phyloP scores from a whole-genome alignment of 106 monocot genomes.

The Iris macrosiphon region DNA sequence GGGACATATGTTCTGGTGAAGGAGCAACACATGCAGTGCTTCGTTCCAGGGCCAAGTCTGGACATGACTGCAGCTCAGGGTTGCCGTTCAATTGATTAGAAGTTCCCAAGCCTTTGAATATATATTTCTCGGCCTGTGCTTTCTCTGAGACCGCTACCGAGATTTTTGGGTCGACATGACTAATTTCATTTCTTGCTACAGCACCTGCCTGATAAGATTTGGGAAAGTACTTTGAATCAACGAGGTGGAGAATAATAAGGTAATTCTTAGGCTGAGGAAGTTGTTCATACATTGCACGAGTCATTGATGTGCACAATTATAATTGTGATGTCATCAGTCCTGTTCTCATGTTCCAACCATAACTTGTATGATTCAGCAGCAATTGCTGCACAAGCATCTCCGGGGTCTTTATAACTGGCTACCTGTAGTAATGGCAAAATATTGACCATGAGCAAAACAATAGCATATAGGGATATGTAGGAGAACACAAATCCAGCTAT shows the following conservation, averaged over 20 bases:
- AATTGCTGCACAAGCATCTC: slow-evolving; percentile 80
- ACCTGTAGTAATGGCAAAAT: slow-evolving; percentile 28
- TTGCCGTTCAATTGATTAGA: too few species aligned
- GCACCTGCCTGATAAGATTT: slow-evolving; percentile 34
- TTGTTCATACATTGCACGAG: slow-evolving; percentile 39
- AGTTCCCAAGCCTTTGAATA: neutral
- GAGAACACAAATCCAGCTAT: too few species aligned
- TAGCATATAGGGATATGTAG: too few species aligned
- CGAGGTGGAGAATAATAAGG: neutral
- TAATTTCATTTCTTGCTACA: slow-evolving; percentile 12
- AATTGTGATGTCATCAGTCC: slow-evolving; percentile 91
- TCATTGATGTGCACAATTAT: slow-evolving; percentile 74
- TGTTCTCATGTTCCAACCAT: slow-evolving; percentile 72
- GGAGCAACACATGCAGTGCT: slow-evolving; percentile 31
- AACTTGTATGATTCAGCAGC: slow-evolving; percentile 71
- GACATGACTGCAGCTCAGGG: slow-evolving; percentile 6
- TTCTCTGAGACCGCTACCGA: slow-evolving; percentile 9
- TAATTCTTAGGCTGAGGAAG: too few species aligned
- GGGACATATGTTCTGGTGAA: slow-evolving; percentile 13
- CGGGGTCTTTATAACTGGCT: slow-evolving; percentile 60
- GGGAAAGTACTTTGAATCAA: neutral
- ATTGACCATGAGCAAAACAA: too few species aligned
- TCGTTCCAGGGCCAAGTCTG: slow-evolving; percentile 15
- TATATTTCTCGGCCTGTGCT: slow-evolving; percentile 2
- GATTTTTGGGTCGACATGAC: slow-evolving; percentile 5